These are phyloP conservation scores for Sanghuangporus sanghuang DNA, from an alignment of 1,284 basidiomycete species.

Conservation along the genomic window DNA sequence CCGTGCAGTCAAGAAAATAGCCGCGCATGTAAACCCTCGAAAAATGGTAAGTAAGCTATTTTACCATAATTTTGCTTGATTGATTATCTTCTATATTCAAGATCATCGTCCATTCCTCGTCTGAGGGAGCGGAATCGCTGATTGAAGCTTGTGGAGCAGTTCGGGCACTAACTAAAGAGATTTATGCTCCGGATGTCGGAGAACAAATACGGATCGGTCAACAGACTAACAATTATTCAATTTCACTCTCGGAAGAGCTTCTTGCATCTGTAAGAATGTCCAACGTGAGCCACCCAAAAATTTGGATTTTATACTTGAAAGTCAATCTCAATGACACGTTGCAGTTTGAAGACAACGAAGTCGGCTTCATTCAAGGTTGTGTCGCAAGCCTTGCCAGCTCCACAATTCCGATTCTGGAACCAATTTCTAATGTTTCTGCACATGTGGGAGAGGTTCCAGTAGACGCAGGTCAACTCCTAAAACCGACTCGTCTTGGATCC, in stretches of 20 bases:
- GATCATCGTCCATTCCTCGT: conserved; percentile 83
- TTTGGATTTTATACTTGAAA: background rate
- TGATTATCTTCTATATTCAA: conserved; percentile 29
- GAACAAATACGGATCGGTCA: conserved; percentile 89
- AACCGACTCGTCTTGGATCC: conserved; percentile 48
- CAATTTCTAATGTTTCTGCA: conserved; percentile 25
- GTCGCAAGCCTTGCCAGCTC: conserved; percentile 81
- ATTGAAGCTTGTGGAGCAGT: conserved; percentile 78
- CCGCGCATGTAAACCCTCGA: conserved; percentile 93
- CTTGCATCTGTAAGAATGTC: conserved; percentile 82
- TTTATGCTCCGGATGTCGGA: conserved; percentile 72
- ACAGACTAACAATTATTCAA: conserved; percentile 91
- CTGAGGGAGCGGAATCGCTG: conserved; percentile 63
- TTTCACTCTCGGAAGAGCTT: conserved; percentile 88
- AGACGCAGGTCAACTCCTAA: conserved; percentile 23
- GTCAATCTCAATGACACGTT: conserved; percentile 9
- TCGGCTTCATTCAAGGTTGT: conserved; percentile 85
- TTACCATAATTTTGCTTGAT: background rate
- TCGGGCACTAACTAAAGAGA: conserved; percentile 85
- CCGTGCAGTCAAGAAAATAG: conserved; percentile 92
- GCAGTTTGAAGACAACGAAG: conserved; percentile 96
- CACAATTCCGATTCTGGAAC: conserved; percentile 65
- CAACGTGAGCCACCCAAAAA: conserved; percentile 49
- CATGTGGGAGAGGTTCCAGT: conserved; percentile 24
- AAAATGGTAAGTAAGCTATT: conserved; percentile 67